Evolutionary conservation across 306 rosid genomes (phyloP).

Genomic region (Quercus berberidifolia): DNA sequence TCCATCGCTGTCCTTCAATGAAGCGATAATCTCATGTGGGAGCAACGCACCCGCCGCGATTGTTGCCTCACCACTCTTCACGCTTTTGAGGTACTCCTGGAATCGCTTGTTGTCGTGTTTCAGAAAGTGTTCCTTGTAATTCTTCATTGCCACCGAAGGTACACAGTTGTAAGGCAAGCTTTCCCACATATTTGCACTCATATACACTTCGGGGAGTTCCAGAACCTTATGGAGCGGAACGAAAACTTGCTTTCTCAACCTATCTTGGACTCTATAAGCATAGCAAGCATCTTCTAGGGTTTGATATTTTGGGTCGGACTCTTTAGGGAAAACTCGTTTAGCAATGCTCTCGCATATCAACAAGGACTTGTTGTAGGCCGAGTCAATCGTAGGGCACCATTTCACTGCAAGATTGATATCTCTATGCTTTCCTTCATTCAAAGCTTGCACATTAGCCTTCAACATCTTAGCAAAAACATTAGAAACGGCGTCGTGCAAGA

Average conservation of each 20-base stretch:
- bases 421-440: slow-evolving; percentile 21
- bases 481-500: slow-evolving; percentile 42
- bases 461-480: slow-evolving; percentile 49
- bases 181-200: slow-evolving; percentile 54
- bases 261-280: slow-evolving; percentile 61
- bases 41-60: slow-evolving; percentile 63
- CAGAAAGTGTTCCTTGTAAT: slow-evolving; percentile 42
- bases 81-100: slow-evolving; percentile 36
- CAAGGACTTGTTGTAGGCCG: slow-evolving; percentile 52
- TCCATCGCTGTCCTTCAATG: neutral
- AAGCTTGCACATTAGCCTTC: slow-evolving; percentile 39
- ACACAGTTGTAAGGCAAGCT: slow-evolving; percentile 20
- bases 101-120: slow-evolving; percentile 55
- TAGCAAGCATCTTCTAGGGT: slow-evolving; percentile 65
- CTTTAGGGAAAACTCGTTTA: slow-evolving; percentile 46
- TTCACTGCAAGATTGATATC: slow-evolving; percentile 61
- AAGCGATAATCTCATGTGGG: slow-evolving; percentile 48
- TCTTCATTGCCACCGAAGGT: slow-evolving; percentile 52
- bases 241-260: slow-evolving; percentile 60
- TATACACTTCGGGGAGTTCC: slow-evolving; percentile 69
- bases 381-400: slow-evolving; percentile 78
- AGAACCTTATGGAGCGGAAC: slow-evolving; percentile 54
- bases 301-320: slow-evolving; percentile 36
- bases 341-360: slow-evolving; percentile 64
- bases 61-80: slow-evolving; percentile 33